These are phyloP conservation scores for Bertia moriformis DNA, from an alignment of 2,329 filamentous ascomycete species.

Conservation along the genomic window DNA sequence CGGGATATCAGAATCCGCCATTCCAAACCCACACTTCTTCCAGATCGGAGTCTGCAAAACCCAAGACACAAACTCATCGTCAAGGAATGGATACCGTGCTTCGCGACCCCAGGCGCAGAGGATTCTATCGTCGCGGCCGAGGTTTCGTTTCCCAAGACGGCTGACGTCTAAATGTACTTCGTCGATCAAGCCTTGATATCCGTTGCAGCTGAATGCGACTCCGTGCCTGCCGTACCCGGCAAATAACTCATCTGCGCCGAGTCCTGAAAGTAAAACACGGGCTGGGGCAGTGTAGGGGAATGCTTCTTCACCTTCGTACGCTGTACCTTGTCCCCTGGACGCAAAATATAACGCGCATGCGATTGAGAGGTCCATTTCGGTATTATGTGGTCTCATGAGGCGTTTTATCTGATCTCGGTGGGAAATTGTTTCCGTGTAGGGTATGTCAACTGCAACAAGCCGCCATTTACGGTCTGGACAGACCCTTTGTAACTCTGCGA, in stretches of 20 bases:
- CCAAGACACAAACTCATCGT: conserved; percentile 74
- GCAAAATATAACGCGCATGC: conserved; percentile 90
- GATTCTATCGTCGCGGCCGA: conserved; percentile 83
- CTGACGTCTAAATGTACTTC: conserved; percentile 77
- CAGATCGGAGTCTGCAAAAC: conserved; percentile 60
- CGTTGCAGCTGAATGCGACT: conserved; percentile 55
- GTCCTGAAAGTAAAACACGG: conserved; percentile 74
- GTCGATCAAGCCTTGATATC: conserved; percentile 58
- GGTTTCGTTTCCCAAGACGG: conserved; percentile 80
- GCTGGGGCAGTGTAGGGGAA: conserved; percentile 51
- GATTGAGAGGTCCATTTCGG: conserved; percentile 97
- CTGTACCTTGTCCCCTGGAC: conserved; percentile 46
- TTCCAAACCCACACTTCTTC: conserved; percentile 80
- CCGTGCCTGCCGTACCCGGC: conserved; percentile 80
- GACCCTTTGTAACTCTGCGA: conserved; percentile 53
- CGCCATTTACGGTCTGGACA: conserved; percentile 65
- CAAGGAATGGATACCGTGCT: conserved; percentile 77
- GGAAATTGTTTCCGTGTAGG: conserved; percentile 57
- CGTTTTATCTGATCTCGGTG: conserved; percentile 58
- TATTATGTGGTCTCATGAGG: conserved; percentile 85
- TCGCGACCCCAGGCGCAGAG: conserved; percentile 83
- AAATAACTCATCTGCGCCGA: conserved; percentile 92
- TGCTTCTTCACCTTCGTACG: conserved; percentile 14
- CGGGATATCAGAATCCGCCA: conserved; percentile 14
- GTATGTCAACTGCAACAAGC: conserved; percentile 76